A percentile compares a stretch with the other conserved stretches of the same genome.
These are phyloP conservation scores for Anthostomella pinea DNA, from an alignment of 2,329 filamentous ascomycete genomes.

Conservation along the genomic window DNA sequence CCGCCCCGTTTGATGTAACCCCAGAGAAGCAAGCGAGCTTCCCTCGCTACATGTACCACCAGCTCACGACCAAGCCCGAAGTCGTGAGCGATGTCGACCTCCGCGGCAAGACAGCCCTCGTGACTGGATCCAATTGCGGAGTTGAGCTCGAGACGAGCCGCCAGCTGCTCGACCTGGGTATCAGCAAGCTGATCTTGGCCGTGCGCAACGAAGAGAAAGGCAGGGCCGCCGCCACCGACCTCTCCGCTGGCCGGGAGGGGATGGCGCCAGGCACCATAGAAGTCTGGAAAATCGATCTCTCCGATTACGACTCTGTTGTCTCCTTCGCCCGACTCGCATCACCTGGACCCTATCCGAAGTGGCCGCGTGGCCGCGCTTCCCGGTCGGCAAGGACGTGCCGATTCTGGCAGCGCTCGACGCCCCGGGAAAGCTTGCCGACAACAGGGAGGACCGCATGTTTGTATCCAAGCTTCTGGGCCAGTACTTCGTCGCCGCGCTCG, in stretches of 20 bases:
- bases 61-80: constrained; percentile 8
- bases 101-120: constrained; percentile 15
- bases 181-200: constrained; percentile 32
- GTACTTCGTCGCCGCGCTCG: constrained; percentile 31
- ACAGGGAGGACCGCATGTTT: constrained; percentile 11
- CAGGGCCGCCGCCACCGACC: constrained; percentile 1
- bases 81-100: constrained; percentile 3
- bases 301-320: constrained; percentile 5
- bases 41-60: constrained; percentile 6
- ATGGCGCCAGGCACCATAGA: constrained; percentile 1
- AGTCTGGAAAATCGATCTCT: constrained; percentile 8
- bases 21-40: constrained; percentile 9
- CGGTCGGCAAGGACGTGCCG: not conserved
- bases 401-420: constrained; percentile 13
- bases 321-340: constrained; percentile 6
- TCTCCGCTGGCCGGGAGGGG: not conserved
- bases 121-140: constrained; percentile 33
- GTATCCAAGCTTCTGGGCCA: constrained; percentile 31
- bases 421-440: constrained; percentile 8
- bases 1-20: constrained; percentile 2
- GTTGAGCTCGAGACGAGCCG: constrained; percentile 32
- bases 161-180: constrained; percentile 28
- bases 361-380: not conserved
- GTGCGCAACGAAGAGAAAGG: constrained; percentile 30
- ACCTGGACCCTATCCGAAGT: constrained; percentile 5